Base-by-base conservation (phyloP, 345 rosid species). In the Geranium brycei region DNA sequence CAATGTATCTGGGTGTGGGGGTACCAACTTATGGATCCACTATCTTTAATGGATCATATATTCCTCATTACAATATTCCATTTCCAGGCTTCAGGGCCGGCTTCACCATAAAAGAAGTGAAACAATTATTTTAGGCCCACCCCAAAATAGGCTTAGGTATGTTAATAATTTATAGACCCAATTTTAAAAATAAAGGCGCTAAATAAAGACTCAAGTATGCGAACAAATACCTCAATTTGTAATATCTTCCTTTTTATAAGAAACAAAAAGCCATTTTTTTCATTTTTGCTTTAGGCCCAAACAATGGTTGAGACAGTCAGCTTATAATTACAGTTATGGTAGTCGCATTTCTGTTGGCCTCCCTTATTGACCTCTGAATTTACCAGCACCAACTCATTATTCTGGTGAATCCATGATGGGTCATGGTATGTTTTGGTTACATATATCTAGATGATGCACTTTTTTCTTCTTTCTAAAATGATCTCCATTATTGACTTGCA, bases 11-110 rank as follows among this genome's bases (percentile, higher is more conserved):
- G 87, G 92, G 95, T 61, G 81, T 95, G 88, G 92, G 95, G 60
- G 80, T 88, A 51, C 89, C 95, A 6, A 92, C 95, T n/a, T 95
- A 95, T 77, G 97, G 91, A 19, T 78, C 96, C 65, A 86, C 98
- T 30, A 70, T 83, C 66, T 87, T 85, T 68, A 89, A 84, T 67
- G 93, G 90, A 10, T 80, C 99, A 19, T 82, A 88, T 19, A 76
- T 88, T 77, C 87, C 97, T 74, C 92, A 92, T 5, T 95, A 91
- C 69, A 97, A 95, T 2, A 75, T 81, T 51, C 89, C 99, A 11
- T 91, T 85, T 76, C 72, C 95, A 51, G 99, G 97, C 28, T 23
- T 23, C 28, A 23, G 2, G 28, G 28, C 28, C 28, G 2, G 28
- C 28, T 23, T 23, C 2, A 23, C 28, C 28, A 23, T 23, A 23